phyloP scores from a whole-genome alignment of 129 eudicot species.

The Artemisia argyi region DNA sequence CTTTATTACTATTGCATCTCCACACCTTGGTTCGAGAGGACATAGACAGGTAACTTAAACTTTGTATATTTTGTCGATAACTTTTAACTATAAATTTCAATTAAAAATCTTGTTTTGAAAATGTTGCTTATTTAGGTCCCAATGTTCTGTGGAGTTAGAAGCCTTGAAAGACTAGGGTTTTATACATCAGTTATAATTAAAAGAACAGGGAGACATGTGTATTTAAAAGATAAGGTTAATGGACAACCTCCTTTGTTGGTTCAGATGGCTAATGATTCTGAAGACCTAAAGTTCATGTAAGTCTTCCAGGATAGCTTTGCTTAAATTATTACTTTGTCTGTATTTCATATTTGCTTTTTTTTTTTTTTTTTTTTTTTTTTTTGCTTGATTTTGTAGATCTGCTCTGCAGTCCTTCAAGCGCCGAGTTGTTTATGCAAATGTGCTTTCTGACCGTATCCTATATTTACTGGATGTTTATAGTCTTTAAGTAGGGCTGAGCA shows the following conservation, averaged over 20 bases:
- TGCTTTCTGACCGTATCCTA: constrained; percentile 83
- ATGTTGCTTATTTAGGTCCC: constrained; percentile 60
- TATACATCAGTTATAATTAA: constrained; percentile 59
- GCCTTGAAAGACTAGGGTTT: constrained; percentile 62
- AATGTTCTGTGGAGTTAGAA: constrained; percentile 60
- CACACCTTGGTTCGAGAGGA: constrained; percentile 94
- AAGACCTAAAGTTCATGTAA: constrained; percentile 79
- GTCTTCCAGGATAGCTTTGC: constrained; percentile 25
- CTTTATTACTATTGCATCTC: constrained; percentile 81
- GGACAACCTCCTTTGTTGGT: constrained; percentile 82
- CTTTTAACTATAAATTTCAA: too few species aligned
- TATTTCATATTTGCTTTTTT: not conserved
- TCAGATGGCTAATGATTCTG: constrained; percentile 65
- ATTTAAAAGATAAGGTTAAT: constrained; percentile 51
- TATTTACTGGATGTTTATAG: not conserved
- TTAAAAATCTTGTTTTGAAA: not conserved
- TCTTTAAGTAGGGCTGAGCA: not conserved
- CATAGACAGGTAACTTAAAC: constrained; percentile 64
- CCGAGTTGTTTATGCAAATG: constrained; percentile 81
- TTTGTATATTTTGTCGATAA: not conserved
- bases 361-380: too few species aligned
- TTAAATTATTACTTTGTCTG: not conserved
- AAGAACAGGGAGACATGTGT: constrained; percentile 77
- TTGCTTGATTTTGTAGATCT: constrained; percentile 51
- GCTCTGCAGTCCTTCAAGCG: constrained; percentile 83